Conservation (phyloP, 106 monocot genomes). For the Dendrobium chrysotoxum region DNA sequence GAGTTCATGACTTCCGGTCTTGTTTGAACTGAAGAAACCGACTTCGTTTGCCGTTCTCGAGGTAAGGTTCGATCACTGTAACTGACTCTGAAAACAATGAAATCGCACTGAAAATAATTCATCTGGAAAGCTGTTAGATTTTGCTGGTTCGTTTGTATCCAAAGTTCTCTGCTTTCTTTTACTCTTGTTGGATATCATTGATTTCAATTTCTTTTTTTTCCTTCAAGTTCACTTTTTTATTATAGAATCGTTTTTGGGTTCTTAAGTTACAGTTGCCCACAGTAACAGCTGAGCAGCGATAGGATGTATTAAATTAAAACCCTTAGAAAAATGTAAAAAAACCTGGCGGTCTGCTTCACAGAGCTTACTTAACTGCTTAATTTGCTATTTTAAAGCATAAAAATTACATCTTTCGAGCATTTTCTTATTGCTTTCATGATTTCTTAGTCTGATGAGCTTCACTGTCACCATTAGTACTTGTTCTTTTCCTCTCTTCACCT, state of each 20-base stretch:
- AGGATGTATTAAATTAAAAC: background rate
- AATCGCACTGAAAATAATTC: background rate
- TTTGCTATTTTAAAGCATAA: background rate
- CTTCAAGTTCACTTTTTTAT: background rate
- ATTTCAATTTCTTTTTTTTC: background rate
- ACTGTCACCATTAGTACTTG: background rate
- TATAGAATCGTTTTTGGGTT: constrained; percentile 3
- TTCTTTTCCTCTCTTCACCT: background rate
- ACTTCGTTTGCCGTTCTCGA: background rate
- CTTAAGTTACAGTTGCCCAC: background rate
- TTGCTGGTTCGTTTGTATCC: background rate
- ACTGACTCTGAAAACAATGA: background rate
- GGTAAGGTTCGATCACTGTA: background rate
- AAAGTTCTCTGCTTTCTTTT: background rate
- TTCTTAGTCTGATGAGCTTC: background rate
- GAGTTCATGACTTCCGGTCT: background rate
- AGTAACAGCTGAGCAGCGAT: background rate
- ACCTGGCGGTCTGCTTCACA: background rate
- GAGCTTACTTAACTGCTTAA: background rate
- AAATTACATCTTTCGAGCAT: background rate
- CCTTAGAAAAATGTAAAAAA: background rate
- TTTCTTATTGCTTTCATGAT: background rate
- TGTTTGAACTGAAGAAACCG: background rate
- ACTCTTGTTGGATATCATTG: background rate
- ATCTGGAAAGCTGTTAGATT: background rate